Evolutionary conservation across 495 filamentous ascomycete species (phyloP), one percentile per base, ranked within the genome.

Genomic region (Jackrogersella multiformis): DNA sequence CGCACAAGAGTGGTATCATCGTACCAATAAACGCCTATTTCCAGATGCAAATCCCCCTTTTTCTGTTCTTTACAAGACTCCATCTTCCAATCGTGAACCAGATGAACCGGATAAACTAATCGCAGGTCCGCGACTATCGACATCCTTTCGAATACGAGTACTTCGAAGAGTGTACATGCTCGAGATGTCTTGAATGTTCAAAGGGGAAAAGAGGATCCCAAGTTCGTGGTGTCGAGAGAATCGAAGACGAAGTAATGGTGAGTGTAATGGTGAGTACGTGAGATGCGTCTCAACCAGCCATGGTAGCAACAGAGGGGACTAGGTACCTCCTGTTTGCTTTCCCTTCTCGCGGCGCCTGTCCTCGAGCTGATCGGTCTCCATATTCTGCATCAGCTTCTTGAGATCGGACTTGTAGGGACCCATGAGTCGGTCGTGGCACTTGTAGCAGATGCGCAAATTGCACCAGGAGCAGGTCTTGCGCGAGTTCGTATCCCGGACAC

Each of bases 371-470:
- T 66, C 62, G 7, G 23, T 6, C 18, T 66, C 57, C 52, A 70
- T 67, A 4, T 70, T 58, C n/a, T 58, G 54, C 61, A 75, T 69
- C 8, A 69, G 39, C n/a, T 39, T 21, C 26, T 36, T 51, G 8
- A 75, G 58, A 20, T 69, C 61, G 15, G 64, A 48, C 15, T 67
- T 59, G 38, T 71, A 69, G n/a, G 48, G 35, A 1, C 57, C 49
- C 32, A 61, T 69, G 4, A 73, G 49, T 46, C 55, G 51, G 8
- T 69, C 68, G 12, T 65, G 56, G 30, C 73, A 75, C 30, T 61
- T 46, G 53, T 55, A 39, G 52, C 73, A 75, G 36, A 75, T 60
- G 18, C 70, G 73, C 42, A 75, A 34, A 49, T 66, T 71, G 49
- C 73, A 75, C 39, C 57, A 69, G 0, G 64, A 59, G 28, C 73